Evolutionary conservation across 208 protist genomes (phyloP).

Genomic region (Trypanosoma avium): DNA sequence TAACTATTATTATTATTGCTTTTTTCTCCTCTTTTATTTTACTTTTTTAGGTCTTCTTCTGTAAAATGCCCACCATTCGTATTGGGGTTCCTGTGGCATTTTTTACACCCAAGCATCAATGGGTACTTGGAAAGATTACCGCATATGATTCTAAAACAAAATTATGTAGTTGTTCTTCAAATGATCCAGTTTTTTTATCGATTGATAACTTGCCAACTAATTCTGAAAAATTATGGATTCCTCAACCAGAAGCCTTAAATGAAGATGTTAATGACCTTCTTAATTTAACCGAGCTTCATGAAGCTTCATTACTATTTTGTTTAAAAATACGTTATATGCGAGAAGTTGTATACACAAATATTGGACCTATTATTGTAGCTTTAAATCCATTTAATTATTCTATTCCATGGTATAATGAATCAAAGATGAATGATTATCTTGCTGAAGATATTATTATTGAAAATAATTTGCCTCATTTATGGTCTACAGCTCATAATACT

Average conservation of each 20-base stretch:
- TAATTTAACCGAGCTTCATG: slow-evolving; percentile 39
- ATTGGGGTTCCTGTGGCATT: slow-evolving; percentile 27
- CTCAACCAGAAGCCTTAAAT: slow-evolving; percentile 19
- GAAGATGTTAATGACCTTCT: slow-evolving; percentile 48
- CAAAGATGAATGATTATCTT: slow-evolving; percentile 38
- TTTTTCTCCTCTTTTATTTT: background rate
- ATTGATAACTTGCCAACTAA: slow-evolving; percentile 15
- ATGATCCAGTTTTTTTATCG: slow-evolving; percentile 21
- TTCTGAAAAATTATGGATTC: slow-evolving; percentile 25
- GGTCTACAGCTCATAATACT: slow-evolving; percentile 40
- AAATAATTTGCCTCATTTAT: slow-evolving; percentile 42
- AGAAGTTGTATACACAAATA: slow-evolving; percentile 49
- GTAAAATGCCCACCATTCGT: slow-evolving; percentile 1
- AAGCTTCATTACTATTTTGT: slow-evolving; percentile 33
- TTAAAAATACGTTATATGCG: slow-evolving; percentile 33
- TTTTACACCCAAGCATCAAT: slow-evolving; percentile 25
- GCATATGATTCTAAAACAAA: slow-evolving; percentile 13
- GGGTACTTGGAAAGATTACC: slow-evolving; percentile 29
- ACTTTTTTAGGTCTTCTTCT: background rate
- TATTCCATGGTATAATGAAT: slow-evolving; percentile 41
- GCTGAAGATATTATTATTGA: slow-evolving; percentile 31
- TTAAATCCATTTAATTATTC: slow-evolving; percentile 56
- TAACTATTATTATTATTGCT: background rate
- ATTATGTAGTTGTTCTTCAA: slow-evolving; percentile 22
- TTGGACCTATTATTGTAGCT: slow-evolving; percentile 42